Evolutionary conservation across 176 grass and related monocot genomes (phyloP), one percentile per base, ranked within the genome.

Genomic region (Luzula sylvatica): DNA sequence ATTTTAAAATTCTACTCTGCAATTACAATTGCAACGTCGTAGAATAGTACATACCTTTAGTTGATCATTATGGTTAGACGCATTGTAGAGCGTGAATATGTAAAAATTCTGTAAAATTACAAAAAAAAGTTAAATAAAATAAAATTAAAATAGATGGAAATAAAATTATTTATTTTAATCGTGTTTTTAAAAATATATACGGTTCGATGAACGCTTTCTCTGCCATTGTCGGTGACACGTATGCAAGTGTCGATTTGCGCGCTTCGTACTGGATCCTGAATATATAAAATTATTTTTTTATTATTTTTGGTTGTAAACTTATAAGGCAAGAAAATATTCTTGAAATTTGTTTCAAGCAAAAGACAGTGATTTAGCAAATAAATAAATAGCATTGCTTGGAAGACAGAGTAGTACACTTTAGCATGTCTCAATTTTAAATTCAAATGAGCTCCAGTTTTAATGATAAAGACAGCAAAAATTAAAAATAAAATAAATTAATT

Each of bases 241-340:
- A 87, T 81, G 64, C 73, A 81, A 25, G 83, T 78, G 53, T 84
- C 72, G 65, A 95, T 80, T 21, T 81, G 40, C 66, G 75, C 89
- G 78, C 83, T 95, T 87, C 83, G 84, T 61, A 75, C 27, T 72
- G 83, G 89, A 78, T 88, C 78, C 83, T 95, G 79, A 48, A 61
- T 28, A 42, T 22, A 63, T 42, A 58, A 64, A 35, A 65, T 43
- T 9, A 50, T 40, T 32, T 35, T 18, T 13, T 12, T 35, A 74
- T 52, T 45, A 42, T 38, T 38, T 29, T 48, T 49, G 23, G 65
- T 73, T 35, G 9, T 35, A 35, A 7, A 35, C 30, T 35, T 35
- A 7, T 35, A 35, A 35, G 30, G 30, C 30, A 35, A 35, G 30
- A n/a, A n/a, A n/a, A 35, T 35, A 35, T 35, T 35, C 9, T 35